A percentile compares a stretch with the other conserved stretches of the same genome.
phyloP scores from a whole-genome alignment of 345 rosid genomes.

The Hibiscus tridactylites region DNA sequence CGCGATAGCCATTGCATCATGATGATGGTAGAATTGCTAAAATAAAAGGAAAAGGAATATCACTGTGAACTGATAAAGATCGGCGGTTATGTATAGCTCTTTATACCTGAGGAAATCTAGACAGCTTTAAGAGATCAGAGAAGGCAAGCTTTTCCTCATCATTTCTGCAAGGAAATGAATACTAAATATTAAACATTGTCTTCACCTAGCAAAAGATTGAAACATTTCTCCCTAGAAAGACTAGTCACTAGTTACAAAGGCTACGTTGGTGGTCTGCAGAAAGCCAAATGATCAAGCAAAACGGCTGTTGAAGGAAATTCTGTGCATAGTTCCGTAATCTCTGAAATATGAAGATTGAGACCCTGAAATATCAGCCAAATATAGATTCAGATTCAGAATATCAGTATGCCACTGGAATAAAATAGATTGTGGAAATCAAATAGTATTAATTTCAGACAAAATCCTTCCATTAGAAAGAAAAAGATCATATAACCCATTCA shows the following conservation, averaged over 20 bases:
- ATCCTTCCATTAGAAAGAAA: background rate
- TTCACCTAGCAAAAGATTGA: background rate
- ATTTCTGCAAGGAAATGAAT: slow-evolving; percentile 39
- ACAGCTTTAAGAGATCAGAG: slow-evolving; percentile 62
- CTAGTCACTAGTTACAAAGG: slow-evolving; percentile 1
- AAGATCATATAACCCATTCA: background rate
- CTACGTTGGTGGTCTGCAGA: slow-evolving; percentile 83
- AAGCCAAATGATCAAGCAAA: slow-evolving; percentile 79
- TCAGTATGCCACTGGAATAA: background rate
- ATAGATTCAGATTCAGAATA: background rate
- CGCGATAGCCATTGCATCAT: background rate
- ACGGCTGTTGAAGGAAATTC: slow-evolving; percentile 72
- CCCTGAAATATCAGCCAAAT: slow-evolving; percentile 43
- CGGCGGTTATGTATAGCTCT: background rate
- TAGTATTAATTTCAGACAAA: background rate
- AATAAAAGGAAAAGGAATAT: background rate
- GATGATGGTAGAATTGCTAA: background rate
- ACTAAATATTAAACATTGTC: background rate
- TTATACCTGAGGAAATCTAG: slow-evolving; percentile 71
- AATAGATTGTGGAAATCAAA: background rate
- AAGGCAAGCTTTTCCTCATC: slow-evolving; percentile 53
- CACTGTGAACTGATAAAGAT: background rate
- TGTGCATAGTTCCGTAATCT: slow-evolving; percentile 68
- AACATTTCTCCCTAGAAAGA: slow-evolving; percentile 8
- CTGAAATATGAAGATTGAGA: slow-evolving; percentile 61